Evolutionary conservation across 208 protist genomes (phyloP), one percentile per base, ranked within the genome.

Genomic region (Trypanosoma brucei): DNA sequence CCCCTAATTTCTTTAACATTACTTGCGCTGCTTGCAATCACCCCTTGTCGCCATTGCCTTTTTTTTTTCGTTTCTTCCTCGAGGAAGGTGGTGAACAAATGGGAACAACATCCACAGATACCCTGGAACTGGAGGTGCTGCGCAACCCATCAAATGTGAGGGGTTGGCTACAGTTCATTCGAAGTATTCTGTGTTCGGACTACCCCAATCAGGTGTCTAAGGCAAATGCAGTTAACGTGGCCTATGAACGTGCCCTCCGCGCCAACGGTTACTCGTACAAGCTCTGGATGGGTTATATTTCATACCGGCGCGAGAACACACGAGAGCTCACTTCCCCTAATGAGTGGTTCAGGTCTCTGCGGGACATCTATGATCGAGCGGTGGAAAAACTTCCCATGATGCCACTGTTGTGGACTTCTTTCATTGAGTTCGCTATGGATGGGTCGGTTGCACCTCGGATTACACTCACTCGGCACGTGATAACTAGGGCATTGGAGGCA

Each of bases 201-300:
- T 72, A 49, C 72, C 55, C 48, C 1, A 70, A 79, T 52, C 45
- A 45, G 2, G 69, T 63, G 6, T 76, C 70, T 13, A 62, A 81
- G 46, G 75, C 78, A 33, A 92, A 92, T 53, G 79, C 80, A 9
- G 73, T 87, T 3, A 85, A 81, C 51, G 59, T 87, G 36, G 72
- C 78, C 11, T 94, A 85, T 62, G 88, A 94, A 60, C 80, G 88
- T 9, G 83, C 85, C 1, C 37, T 92, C 9, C 74, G 84, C 4
- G 81, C 77, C 2, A 79, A 88, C 31, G 72, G 81, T 13, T 79
- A 78, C 14, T 94, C 88, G 6, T 94, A 91, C 68, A 94, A 92
- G 62, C 70, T 94, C 9, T 94, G 88, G 86, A 72, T 55, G 60
- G 65, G 61, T 34, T 94, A 94, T 54, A 73, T 92, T 48, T 40